Evolutionary conservation across 331 rosid species (phyloP).

Genomic region (Rosa hybrid): DNA sequence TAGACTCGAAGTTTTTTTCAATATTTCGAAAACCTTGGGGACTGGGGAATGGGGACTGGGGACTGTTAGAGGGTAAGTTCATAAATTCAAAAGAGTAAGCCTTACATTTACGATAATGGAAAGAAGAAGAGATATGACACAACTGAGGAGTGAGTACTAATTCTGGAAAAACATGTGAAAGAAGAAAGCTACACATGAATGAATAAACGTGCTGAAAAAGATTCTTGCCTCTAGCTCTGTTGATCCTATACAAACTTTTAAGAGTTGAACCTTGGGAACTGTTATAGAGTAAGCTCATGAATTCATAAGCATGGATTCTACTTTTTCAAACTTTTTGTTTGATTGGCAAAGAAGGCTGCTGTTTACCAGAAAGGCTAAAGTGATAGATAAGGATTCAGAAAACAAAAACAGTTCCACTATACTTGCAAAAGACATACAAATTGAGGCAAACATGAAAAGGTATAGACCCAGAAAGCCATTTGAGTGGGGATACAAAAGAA

Average conservation of each 20-base stretch:
- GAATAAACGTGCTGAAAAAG: not conserved
- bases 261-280: slow-evolving; percentile 20
- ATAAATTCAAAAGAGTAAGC: not conserved
- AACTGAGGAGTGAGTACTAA: not conserved
- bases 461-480: not conserved
- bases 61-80: not conserved
- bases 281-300: slow-evolving; percentile 8
- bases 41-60: not conserved
- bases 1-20: not conserved
- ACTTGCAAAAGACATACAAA: slow-evolving; percentile 3
- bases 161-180: slow-evolving; percentile 13
- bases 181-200: slow-evolving; percentile 17
- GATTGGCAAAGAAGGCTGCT: slow-evolving; percentile 30
- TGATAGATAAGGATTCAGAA: not conserved
- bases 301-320: slow-evolving; percentile 31
- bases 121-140: not conserved
- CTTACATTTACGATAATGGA: not conserved
- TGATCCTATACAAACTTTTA: slow-evolving; percentile 17
- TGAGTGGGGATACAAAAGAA: not conserved
- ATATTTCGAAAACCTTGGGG: slow-evolving; percentile 10
- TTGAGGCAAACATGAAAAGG: not conserved
- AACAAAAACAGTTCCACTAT: not conserved
- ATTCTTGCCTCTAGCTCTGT: slow-evolving; percentile 6
- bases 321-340: slow-evolving; percentile 28
- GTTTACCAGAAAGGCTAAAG: slow-evolving; percentile 14